phyloP scores from a whole-genome alignment of 140 eudicot species.

The Eryngium alpinum region DNA sequence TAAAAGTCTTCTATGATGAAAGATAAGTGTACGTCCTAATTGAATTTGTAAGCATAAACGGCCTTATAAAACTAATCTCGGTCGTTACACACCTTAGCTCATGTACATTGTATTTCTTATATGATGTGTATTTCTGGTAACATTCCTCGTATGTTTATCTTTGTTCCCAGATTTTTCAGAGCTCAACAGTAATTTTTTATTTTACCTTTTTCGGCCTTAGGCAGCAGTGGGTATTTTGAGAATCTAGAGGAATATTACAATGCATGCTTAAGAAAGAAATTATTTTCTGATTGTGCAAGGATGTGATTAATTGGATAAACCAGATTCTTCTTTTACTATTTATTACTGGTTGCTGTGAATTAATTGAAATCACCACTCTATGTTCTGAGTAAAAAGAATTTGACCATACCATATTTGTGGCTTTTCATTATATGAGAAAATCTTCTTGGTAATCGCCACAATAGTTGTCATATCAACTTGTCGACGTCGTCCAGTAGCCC shows the following conservation, averaged over 20 bases:
- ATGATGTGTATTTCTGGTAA: not conserved
- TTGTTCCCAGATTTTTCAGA: not conserved
- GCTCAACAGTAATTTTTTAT: not conserved
- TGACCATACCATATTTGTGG: constrained; percentile 5
- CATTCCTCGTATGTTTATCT: not conserved
- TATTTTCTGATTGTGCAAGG: not conserved
- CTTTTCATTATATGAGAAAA: not conserved
- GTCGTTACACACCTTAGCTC: not conserved
- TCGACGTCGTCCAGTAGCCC: not conserved
- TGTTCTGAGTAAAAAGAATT: not conserved
- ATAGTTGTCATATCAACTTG: not conserved
- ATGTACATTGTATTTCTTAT: not conserved
- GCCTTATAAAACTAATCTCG: not conserved
- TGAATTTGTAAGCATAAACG: not conserved
- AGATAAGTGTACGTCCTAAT: not conserved
- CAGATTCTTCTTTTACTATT: not conserved
- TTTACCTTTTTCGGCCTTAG: no score
- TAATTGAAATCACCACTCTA: not conserved
- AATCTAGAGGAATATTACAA: not conserved
- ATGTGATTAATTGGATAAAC: not conserved
- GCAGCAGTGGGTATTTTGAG: not conserved
- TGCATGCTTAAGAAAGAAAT: not conserved
- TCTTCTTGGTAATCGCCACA: not conserved
- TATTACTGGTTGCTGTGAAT: not conserved
- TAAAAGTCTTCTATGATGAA: not conserved